Percentiles rank a stretch among this genome's conserved stretches.
phyloP scores from a whole-genome alignment of 2,329 filamentous ascomycete species.

The Diaporthe citri region DNA sequence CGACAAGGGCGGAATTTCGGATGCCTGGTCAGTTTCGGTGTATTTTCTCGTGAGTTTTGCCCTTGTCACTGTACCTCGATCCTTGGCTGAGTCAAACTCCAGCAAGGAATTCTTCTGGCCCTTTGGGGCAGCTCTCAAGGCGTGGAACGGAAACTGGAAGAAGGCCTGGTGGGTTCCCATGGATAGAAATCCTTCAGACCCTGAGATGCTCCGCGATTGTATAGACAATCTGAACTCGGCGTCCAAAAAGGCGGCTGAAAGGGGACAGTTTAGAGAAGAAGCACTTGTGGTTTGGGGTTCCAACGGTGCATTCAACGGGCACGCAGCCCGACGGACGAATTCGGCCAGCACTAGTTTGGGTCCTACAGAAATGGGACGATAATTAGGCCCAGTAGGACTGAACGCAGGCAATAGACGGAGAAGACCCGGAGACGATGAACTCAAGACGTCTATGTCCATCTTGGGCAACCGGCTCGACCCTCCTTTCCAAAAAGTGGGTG shows the following conservation, averaged over 20 bases:
- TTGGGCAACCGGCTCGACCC: no score
- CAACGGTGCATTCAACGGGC: neutral
- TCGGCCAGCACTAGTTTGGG: neutral
- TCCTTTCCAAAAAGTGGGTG: no score
- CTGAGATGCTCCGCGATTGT: constrained; percentile 8
- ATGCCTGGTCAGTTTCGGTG: constrained; percentile 24
- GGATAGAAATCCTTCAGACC: constrained; percentile 15
- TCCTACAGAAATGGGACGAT: neutral
- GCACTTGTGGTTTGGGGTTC: neutral
- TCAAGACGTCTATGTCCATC: no score
- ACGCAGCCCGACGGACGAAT: neutral
- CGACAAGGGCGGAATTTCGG: neutral
- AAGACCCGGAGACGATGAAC: neutral
- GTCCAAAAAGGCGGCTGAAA: constrained; percentile 15
- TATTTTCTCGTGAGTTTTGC: constrained; percentile 19
- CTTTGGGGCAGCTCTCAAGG: constrained; percentile 11
- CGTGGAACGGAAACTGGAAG: constrained; percentile 27
- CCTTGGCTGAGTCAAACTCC: neutral
- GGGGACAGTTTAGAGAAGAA: neutral
- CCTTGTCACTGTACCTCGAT: no score
- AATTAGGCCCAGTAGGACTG: neutral
- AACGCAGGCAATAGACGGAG: neutral
- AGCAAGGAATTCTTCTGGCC: constrained; percentile 10
- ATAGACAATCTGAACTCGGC: constrained; percentile 5
- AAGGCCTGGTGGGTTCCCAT: constrained; percentile 16